Evolutionary conservation across 352 stramenopile species (phyloP).

Genomic region (Pythium rishiriense): DNA sequence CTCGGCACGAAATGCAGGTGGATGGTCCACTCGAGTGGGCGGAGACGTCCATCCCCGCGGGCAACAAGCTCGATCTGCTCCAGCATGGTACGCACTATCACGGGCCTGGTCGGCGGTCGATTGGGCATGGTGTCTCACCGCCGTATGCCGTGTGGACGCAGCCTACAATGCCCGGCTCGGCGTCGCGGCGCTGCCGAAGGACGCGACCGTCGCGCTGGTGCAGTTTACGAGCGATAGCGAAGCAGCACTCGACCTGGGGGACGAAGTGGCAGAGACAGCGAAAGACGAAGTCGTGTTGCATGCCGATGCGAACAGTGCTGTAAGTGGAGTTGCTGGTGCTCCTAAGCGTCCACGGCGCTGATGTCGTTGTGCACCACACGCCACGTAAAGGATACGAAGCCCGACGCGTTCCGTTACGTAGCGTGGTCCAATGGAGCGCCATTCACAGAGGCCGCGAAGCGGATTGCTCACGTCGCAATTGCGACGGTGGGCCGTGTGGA

Average conservation of each 20-base stretch:
- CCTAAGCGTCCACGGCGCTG: too few relatives aligned
- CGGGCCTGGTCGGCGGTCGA: background rate
- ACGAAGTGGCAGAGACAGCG: conserved; percentile 25
- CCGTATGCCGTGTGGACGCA: conserved; percentile 3
- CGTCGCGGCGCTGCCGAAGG: conserved; percentile 38
- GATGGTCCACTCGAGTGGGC: conserved; percentile 45
- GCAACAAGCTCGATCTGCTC: conserved; percentile 43
- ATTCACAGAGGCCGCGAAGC: background rate
- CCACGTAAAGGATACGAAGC: conserved; percentile 1
- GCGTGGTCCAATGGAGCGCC: conserved; percentile 6
- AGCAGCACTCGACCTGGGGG: conserved; percentile 1
- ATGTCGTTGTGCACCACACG: background rate
- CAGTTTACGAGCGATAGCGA: conserved; percentile 4
- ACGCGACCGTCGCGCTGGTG: conserved; percentile 38
- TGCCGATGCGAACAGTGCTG: background rate
- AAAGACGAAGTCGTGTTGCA: conserved; percentile 25
- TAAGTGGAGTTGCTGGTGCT: background rate
- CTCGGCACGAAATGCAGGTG: conserved; percentile 37
- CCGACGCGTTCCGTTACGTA: conserved; percentile 16
- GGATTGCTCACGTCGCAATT: conserved; percentile 8
- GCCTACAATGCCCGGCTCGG: conserved; percentile 45
- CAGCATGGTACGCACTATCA: conserved; percentile 29
- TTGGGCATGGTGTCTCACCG: background rate
- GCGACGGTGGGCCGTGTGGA: conserved; percentile 15
- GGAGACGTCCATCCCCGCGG: conserved; percentile 29